Evolutionary conservation across 345 rosid species (phyloP), one percentile per base, ranked within the genome.

Genomic region (Aethionema arabicum): DNA sequence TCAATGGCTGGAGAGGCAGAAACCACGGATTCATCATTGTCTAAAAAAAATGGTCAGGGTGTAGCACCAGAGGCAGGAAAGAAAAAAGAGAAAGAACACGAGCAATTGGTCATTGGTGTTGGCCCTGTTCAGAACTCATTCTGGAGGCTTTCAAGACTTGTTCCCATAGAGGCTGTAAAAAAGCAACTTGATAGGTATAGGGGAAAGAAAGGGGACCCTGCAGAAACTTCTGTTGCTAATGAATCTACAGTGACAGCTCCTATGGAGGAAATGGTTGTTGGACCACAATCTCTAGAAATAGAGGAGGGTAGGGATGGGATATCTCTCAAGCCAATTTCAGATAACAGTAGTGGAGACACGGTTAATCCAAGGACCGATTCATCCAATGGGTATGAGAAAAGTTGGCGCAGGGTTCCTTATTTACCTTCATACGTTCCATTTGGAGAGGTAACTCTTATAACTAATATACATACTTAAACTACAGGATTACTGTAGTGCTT

Each of bases 351-450:
- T 43, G 72, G 61, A 41, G 65, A 69, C 60, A 72, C 80, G 29
- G 43, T 55, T 59, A 54, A 55, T 51, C 83, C 66, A 65, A 83
- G 76, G 56, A 69, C 38, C 37, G 65, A 69, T 66, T 58, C 50
- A 16, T 69, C 62, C 60, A 67, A 38, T 50, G 81, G 75, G 40
- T 82, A 74, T 55, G 73, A 73, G 41, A 84, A 84, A 55, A 77
- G 67, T 63, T 90, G 97, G 95, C 72, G 56, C 29, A 73, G 79
- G 59, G 90, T 86, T 66, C 95, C 98, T 42, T 82, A 78, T 76
- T 76, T 92, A 67, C 98, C 96, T 46, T 86, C 95, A 50, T 92
- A 92, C 76, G 86, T 92, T 21, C 98, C 98, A 41, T 92, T 92
- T 81, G 98, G 98, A 46, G 75, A 89, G 96, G 96, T 89, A 73